Base-by-base conservation (phyloP, 495 filamentous ascomycete genomes). In the Hamigera avellanea region DNA sequence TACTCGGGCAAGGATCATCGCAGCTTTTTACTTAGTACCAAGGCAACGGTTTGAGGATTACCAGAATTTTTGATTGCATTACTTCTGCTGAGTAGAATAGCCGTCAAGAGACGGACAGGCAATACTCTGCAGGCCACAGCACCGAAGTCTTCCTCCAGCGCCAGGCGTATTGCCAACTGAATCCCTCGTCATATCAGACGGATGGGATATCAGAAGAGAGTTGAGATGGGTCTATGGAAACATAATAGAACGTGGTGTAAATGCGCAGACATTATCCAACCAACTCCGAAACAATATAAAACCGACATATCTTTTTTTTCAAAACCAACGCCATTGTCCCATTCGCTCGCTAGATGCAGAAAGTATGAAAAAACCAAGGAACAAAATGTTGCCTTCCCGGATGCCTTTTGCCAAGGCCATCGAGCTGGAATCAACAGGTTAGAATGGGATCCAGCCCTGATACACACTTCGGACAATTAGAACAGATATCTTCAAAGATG, bases 141-240 rank as follows among this genome's bases (percentile, higher is more conserved):
- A 23, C 21, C 21, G 21, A 23, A 9, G 21, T 5, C 21, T 5
- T 23, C 21, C 21, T 23, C 21, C 21, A 23, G 21, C 21, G 21
- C 21, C 21, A 23, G 21, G 21, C 9, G 9, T 23, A 23, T 23
- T 4, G 21, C 21, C 21, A 23, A 23, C 21, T 23, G 21, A 23
- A 23, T 23, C 21, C 21, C 21, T 9, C 21, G 21, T 9, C 21
- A 5, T 23, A 4, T 23, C 21, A 23, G 21, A 9, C 4, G 5
- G 21, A 9, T 23, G 9, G 9, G 21, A 23, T 23, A 23, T 23
- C 21, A 40, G 34, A 15, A 36, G 32, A 48, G 56, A 66, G 62
- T 48, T 53, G 62, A 50, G 53, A 56, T 37, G 41, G 39, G 46
- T 62, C 62, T 64, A 62, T 58, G 26, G 42, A 12, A 36, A 16